These are phyloP conservation scores for Saccharomyces jurei DNA, from an alignment of 805 yeast species.

Conservation along the genomic window DNA sequence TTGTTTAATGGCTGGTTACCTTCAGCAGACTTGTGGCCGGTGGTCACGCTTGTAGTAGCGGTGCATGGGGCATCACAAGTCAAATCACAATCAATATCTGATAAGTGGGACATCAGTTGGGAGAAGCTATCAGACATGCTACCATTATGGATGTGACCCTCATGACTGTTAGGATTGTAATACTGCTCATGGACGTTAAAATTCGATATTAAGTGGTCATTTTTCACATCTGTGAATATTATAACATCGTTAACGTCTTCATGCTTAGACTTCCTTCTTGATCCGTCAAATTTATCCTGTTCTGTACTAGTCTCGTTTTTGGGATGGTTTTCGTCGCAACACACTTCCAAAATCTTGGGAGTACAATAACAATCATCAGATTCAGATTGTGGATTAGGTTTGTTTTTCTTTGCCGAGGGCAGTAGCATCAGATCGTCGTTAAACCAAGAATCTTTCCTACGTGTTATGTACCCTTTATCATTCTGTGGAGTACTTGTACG, in stretches of 20 bases:
- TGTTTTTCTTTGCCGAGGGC: conserved; percentile 6
- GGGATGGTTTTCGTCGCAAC: conserved; percentile 33
- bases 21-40: not conserved
- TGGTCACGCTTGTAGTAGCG: not conserved
- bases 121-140: not conserved
- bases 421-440: conserved; percentile 13
- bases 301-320: not conserved
- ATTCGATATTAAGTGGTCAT: not conserved
- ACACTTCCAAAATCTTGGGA: conserved; percentile 35
- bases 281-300: not conserved
- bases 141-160: not conserved
- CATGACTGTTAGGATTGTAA: not conserved
- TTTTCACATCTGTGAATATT: conserved; percentile 5
- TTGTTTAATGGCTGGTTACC: conserved; percentile 1
- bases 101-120: conserved; percentile 3
- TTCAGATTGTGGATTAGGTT: not conserved
- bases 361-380: conserved; percentile 22
- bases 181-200: not conserved
- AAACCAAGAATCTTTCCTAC: conserved; percentile 1
- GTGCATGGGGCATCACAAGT: conserved; percentile 19
- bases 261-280: not conserved
- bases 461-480: not conserved
- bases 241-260: conserved; percentile 5
- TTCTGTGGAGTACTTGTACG: not conserved
- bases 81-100: conserved; percentile 21